phyloP scores from a whole-genome alignment of 2,329 filamentous ascomycete genomes.

The Sporothrix variecibatus region DNA sequence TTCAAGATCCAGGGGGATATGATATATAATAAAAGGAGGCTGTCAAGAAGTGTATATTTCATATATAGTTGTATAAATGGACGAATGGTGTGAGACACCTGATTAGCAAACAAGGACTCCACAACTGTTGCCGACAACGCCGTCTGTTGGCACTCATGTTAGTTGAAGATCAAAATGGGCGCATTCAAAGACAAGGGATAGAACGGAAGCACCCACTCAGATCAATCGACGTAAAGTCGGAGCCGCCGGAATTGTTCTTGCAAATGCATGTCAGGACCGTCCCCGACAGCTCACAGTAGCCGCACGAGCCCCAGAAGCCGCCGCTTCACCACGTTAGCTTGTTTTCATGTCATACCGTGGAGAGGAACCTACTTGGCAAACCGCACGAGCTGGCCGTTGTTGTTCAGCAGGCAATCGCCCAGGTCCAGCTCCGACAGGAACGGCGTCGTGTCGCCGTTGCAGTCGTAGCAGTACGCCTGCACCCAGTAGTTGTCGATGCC shows the following conservation, averaged over 20 bases:
- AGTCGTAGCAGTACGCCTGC: slow-evolving; percentile 6
- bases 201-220: background rate
- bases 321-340: background rate
- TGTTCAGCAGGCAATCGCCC: background rate
- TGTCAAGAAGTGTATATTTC: no score
- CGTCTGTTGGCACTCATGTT: slow-evolving; percentile 6
- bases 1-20: no score
- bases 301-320: background rate
- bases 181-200: background rate
- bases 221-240: slow-evolving; percentile 5
- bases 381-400: background rate
- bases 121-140: slow-evolving; percentile 1
- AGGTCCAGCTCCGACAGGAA: slow-evolving; percentile 4
- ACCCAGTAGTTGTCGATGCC: slow-evolving; percentile 9
- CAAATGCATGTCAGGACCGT: background rate
- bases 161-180: background rate
- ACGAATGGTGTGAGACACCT: no score
- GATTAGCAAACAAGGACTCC: background rate
- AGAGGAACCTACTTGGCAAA: background rate
- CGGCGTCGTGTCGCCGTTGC: background rate
- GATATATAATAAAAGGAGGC: no score
- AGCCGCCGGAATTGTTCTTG: background rate
- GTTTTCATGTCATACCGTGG: background rate
- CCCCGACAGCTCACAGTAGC: background rate
- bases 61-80: no score